A percentile compares a stretch with the other conserved stretches of the same genome.
Evolutionary conservation across 768 basidiomycete species (phyloP).

Genomic region (Auricularia heimuer): DNA sequence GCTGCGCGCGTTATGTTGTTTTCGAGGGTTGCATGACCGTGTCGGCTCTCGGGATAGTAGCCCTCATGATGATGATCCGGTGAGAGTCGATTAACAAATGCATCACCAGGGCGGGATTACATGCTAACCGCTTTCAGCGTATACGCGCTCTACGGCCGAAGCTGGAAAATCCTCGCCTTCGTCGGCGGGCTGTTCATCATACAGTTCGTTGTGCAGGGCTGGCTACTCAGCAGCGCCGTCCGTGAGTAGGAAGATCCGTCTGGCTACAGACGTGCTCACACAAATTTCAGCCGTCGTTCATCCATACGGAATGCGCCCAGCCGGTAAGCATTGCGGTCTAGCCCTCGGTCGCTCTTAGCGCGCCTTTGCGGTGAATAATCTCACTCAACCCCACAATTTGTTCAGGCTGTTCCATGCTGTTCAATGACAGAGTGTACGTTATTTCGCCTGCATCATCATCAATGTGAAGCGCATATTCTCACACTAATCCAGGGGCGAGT

Average conservation of each 20-base stretch:
- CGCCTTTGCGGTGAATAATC: too few relatives aligned
- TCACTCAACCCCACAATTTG: not conserved
- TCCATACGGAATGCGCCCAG: not conserved
- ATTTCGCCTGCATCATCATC: too few relatives aligned
- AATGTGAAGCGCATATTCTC: not conserved
- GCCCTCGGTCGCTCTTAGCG: too few relatives aligned
- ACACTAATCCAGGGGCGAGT: not conserved
- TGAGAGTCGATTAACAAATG: conserved; percentile 11
- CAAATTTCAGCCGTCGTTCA: not conserved
- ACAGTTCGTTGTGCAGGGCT: conserved; percentile 41
- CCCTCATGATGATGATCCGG: conserved; percentile 52
- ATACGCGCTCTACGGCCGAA: conserved; percentile 21
- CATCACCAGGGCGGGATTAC: not conserved
- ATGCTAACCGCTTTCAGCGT: conserved; percentile 13
- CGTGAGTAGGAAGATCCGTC: conserved; percentile 27
- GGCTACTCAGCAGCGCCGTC: conserved; percentile 41
- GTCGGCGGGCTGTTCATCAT: conserved; percentile 27
- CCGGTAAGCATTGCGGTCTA: not conserved
- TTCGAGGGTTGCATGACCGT: conserved; percentile 36
- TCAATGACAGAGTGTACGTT: conserved; percentile 19
- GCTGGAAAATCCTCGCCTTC: conserved; percentile 19
- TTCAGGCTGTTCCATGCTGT: conserved; percentile 34
- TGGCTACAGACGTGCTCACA: not conserved
- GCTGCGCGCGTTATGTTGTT: conserved; percentile 22
- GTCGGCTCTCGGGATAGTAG: conserved; percentile 41